Evolutionary conservation across 306 rosid species (phyloP), one percentile per base, ranked within the genome.

Genomic region (Medicago ruthenica): DNA sequence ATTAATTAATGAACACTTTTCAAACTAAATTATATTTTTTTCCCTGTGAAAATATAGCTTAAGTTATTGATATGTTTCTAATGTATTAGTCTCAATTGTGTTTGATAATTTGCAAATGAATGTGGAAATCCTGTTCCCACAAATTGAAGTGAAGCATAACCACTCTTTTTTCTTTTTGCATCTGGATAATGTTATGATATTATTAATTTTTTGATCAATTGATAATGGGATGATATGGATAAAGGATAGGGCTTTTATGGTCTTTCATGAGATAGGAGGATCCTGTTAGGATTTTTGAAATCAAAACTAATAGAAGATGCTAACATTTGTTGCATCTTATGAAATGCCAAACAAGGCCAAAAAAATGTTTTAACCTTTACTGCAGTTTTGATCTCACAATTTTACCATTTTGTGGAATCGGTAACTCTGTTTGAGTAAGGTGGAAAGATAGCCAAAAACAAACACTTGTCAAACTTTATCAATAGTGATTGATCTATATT

Each of bases 201-300:
- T 48, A 48, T 48, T 48, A 48, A 34, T 34, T 34, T 48, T 48
- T 48, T 48, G 54, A 48, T 48, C 15, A 34, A 34, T 34, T 34
- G 54, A 48, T 47, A 4, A n/a, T 47, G 17, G 53, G 53, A 47
- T 14, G 84, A 85, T 84, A 16, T 79, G 88, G 90, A 80, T 37
- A 31, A 13, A 70, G 78, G 93, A 92, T 88, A 85, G 81, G 82
- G 75, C 81, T 80, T 85, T 79, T 45, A 83, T 75, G 86, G 87
- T 81, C 79, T 85, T 80, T 86, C 83, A 77, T 67, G 68, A 73
- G 88, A 82, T 86, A 69, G 83, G 79, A 58, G 76, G 60, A 42
- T 80, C 79, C 31, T 79, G 70, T 67, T 65, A 16, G 66, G 84
- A 59, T 71, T 42, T 65, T 44, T 22, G 58, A 20, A 31, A 60